phyloP scores from a whole-genome alignment of 163 green algal genomes.

The Botryococcus braunii region DNA sequence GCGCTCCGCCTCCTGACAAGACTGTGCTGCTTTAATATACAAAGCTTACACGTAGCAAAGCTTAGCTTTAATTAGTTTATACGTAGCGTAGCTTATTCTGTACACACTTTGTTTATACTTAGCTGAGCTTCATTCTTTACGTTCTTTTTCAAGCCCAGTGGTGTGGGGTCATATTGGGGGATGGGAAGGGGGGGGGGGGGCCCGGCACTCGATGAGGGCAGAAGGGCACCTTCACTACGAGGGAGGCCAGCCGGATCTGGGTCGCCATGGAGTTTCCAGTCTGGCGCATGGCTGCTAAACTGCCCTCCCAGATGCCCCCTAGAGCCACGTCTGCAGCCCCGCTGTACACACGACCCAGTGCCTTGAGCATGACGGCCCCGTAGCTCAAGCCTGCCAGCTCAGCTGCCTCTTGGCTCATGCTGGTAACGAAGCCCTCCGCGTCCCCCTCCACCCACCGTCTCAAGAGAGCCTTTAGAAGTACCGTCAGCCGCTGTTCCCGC shows the following conservation, averaged over 20 bases:
- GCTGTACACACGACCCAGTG: conserved; percentile 72
- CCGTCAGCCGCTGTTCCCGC: conserved; percentile 56
- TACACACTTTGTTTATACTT: no score
- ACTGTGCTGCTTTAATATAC: no score
- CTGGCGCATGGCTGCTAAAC: conserved; percentile 20
- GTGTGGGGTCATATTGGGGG: no score
- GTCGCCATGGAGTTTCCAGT: conserved; percentile 38
- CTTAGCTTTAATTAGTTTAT: no score
- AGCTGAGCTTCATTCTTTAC: no score
- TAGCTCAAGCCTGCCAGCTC: conserved; percentile 63
- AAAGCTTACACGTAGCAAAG: no score
- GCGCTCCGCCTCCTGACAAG: no score
- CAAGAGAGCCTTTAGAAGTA: conserved; percentile 63
- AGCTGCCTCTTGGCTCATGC: conserved; percentile 51
- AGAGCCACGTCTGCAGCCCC: conserved; percentile 27
- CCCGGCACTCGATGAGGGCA: no score
- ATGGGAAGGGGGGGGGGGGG: no score
- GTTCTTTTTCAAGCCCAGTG: no score
- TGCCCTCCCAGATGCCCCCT: conserved; percentile 50
- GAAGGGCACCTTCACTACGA: conserved; percentile 33
- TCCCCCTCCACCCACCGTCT: conserved; percentile 62
- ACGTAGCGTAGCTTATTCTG: no score
- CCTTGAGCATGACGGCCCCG: conserved; percentile 69
- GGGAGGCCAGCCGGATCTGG: conserved; percentile 11
- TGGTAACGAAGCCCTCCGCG: conserved; percentile 57